Evolutionary conservation across 179 eudicot species (phyloP).

Genomic region (Spinacia oleracea): DNA sequence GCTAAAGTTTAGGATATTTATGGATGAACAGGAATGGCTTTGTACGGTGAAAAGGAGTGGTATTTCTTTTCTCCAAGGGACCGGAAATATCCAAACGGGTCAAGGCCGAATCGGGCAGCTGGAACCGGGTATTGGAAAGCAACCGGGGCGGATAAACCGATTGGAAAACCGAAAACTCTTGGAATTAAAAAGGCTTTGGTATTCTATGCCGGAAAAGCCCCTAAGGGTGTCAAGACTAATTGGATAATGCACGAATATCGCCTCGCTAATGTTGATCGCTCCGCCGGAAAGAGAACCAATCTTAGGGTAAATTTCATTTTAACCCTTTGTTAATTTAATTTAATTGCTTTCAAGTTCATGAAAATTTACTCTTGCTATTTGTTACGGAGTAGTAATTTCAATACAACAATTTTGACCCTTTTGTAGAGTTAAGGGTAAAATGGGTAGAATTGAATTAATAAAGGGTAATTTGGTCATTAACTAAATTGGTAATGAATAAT

Average conservation of each 20-base stretch:
- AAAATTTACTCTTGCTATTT: background rate
- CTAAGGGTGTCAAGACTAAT: conserved; percentile 71
- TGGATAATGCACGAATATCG: conserved; percentile 98
- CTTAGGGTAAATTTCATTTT: conserved; percentile 46
- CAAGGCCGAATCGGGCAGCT: conserved; percentile 85
- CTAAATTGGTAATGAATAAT: background rate
- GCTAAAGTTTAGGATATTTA: background rate
- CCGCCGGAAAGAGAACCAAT: conserved; percentile 59
- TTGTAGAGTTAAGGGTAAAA: background rate
- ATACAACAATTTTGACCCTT: background rate
- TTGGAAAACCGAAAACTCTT: conserved; percentile 66
- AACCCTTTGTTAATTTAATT: background rate
- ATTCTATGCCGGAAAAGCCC: conserved; percentile 83
- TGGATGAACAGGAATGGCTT: conserved; percentile 48
- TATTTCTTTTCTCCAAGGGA: conserved; percentile 85
- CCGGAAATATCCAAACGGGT: conserved; percentile 82
- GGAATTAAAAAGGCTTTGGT: conserved; percentile 83
- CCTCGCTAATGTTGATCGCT: conserved; percentile 76
- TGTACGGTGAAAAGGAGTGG: conserved; percentile 87
- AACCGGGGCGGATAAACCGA: conserved; percentile 82
- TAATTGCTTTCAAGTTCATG: background rate
- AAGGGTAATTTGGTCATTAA: conserved; percentile 3
- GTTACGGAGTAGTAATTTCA: background rate
- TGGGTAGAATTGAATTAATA: background rate
- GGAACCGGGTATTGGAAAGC: conserved; percentile 91